Evolutionary conservation across 257 asterid genomes (phyloP), one percentile per base, ranked within the genome.

Genomic region (Catharanthus roseus): DNA sequence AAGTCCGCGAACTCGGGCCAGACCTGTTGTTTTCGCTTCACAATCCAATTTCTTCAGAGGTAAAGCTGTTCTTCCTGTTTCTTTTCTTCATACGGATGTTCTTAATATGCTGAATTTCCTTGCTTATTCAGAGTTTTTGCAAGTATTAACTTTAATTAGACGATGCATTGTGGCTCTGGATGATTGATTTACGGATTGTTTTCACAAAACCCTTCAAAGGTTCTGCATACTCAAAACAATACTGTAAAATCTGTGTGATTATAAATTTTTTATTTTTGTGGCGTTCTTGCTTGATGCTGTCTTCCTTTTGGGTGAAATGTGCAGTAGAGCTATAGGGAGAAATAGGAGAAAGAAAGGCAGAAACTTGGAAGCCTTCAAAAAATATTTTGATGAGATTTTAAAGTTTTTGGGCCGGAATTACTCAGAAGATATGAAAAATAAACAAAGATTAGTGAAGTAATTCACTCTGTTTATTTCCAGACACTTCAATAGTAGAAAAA

Each of bases 41-140:
- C 93, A 86, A 57, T 85, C 86, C 77, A 86, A 81, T 84, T 73
- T 90, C 74, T 61, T 86, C 2, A 84, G 65, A 85, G 97, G 97
- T 90, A 72, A 75, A 82, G 89, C 85, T 83, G 33, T n/a, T n/a
- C n/a, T n/a, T n/a, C 44, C 47, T 29, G 45, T 61, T 73, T 55
- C 29, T 4, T 21, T 54, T 34, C 29, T 26, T 44, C 38, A 26
- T 28, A 38, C 3, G 0, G 0, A 5, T 67, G 53, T 6, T 26
- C 5, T n/a, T 23, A 5, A 12, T 67, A 19, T 23, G 3, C 8
- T 65, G 4, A 11, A 4, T 67, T 19, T 67, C 24, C 23, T 15
- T 7, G 26, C 19, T 16, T 16, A n/a, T 24, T 42, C 8, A 45
- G 55, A 65, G 4, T 39, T 6, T 21, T 8, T 23, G 10, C 8